Evolutionary conservation across 129 eudicot genomes (phyloP).

Genomic region (Artemisia argyi): DNA sequence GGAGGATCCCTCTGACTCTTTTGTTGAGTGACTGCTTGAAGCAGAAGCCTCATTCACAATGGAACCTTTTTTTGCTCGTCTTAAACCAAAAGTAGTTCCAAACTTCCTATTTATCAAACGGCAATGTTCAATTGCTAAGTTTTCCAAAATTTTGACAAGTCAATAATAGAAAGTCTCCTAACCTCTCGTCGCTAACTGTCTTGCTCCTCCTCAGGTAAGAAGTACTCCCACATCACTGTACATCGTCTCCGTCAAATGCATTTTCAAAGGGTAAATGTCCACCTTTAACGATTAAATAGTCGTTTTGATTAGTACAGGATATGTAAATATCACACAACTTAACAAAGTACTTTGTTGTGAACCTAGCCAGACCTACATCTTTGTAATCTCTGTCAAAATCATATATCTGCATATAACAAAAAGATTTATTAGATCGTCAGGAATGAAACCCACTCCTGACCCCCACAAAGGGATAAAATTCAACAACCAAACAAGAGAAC

Average conservation of each 20-base stretch:
- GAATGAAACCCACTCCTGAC: slow-evolving; percentile 15
- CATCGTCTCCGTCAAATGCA: too few relatives aligned
- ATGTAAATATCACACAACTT: too few relatives aligned
- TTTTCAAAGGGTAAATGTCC: too few relatives aligned
- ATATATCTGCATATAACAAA: slow-evolving; percentile 64
- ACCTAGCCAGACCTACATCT: slow-evolving; percentile 91
- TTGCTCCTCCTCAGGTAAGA: too few relatives aligned
- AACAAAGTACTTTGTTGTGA: slow-evolving; percentile 90
- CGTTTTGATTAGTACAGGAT: too few relatives aligned
- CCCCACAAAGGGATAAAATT: neutral
- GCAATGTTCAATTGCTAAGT: slow-evolving; percentile 2
- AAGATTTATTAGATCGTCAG: slow-evolving; percentile 18
- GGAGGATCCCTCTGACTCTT: slow-evolving; percentile 59
- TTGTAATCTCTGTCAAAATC: slow-evolving; percentile 95
- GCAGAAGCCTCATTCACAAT: slow-evolving; percentile 58
- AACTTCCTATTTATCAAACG: slow-evolving; percentile 53
- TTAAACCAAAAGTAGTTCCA: slow-evolving; percentile 98
- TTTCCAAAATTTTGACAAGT: too few relatives aligned
- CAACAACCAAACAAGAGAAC: neutral
- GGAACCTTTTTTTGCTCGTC: slow-evolving; percentile 79
- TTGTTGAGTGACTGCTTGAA: slow-evolving; percentile 54
- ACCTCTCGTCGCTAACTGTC: too few relatives aligned
- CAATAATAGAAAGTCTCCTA: too few relatives aligned
- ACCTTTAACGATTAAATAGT: too few relatives aligned
- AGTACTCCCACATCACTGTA: too few relatives aligned